These are phyloP conservation scores for Tricholoma furcatifolium DNA, from an alignment of 768 basidiomycete genomes.

Conservation along the genomic window DNA sequence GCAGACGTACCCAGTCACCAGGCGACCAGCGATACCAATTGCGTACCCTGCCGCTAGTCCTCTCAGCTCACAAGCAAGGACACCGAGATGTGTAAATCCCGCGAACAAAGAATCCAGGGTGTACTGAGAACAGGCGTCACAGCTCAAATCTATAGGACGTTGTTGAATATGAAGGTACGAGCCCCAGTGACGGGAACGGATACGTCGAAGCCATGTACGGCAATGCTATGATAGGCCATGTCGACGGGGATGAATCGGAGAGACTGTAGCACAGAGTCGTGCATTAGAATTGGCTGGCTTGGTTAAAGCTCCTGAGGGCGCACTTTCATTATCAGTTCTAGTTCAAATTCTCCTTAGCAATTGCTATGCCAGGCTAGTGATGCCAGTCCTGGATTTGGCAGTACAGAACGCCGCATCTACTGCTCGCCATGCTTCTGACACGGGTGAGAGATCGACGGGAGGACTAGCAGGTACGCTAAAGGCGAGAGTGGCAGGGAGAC, in stretches of 20 bases:
- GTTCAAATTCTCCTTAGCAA: conserved; percentile 88
- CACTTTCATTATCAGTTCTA: conserved; percentile 98
- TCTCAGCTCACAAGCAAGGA: conserved; percentile 86
- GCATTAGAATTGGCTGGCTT: background rate
- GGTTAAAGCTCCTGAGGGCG: conserved; percentile 15
- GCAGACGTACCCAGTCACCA: conserved; percentile 81
- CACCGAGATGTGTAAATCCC: conserved; percentile 90
- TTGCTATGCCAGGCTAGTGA: conserved; percentile 94
- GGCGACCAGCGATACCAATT: conserved; percentile 88
- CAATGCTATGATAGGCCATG: conserved; percentile 98
- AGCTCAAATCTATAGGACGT: conserved; percentile 8
- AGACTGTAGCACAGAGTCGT: conserved; percentile 56
- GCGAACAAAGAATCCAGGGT: conserved; percentile 67
- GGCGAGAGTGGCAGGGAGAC: no score
- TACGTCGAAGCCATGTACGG: conserved; percentile 95
- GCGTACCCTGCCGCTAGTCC: conserved; percentile 94
- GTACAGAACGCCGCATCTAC: conserved; percentile 96
- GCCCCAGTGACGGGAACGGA: conserved; percentile 85
- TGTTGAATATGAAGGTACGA: conserved; percentile 29
- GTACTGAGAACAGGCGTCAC: conserved; percentile 44
- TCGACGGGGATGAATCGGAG: conserved; percentile 96
- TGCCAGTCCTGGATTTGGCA: conserved; percentile 95
- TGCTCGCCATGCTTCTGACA: no score
- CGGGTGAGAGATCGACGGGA: no score
- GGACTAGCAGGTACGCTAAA: no score